These are phyloP conservation scores for Oryza coarctata DNA, from an alignment of 176 grass and related monocot genomes.

Conservation along the genomic window DNA sequence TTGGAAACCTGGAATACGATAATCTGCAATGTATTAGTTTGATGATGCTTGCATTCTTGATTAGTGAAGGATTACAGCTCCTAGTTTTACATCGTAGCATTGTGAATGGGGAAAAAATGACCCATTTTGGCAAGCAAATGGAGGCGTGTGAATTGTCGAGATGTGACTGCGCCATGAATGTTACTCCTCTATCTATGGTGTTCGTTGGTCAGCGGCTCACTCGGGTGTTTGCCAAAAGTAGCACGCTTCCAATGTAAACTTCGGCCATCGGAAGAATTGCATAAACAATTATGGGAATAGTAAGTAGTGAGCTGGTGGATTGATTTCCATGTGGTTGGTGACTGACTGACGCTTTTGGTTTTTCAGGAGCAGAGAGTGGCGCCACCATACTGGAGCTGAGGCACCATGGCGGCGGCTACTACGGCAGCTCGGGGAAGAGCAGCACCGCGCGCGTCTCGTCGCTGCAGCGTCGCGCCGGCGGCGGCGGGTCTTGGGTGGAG, in stretches of 20 bases:
- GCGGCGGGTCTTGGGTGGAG: background rate
- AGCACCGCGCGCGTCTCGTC: constrained; percentile 44
- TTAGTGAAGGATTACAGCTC: background rate
- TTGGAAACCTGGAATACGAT: background rate
- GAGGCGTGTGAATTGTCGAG: background rate
- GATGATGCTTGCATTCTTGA: background rate
- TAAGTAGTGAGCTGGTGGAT: constrained; percentile 21
- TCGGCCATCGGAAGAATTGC: background rate
- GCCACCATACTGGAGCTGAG: constrained; percentile 57
- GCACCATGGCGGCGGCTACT: constrained; percentile 37
- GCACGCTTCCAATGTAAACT: constrained; percentile 44
- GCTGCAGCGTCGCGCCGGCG: constrained; percentile 37
- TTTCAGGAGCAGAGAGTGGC: constrained; percentile 45
- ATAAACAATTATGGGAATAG: constrained; percentile 40
- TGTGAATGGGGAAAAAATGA: background rate
- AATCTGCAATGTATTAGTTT: background rate
- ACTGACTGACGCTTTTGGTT: background rate
- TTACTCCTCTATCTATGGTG: background rate
- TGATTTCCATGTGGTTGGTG: constrained; percentile 17
- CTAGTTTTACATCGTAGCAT: background rate
- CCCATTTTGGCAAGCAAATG: background rate
- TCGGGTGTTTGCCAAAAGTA: constrained; percentile 39
- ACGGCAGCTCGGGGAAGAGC: background rate
- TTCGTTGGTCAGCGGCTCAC: background rate
- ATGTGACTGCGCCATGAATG: constrained; percentile 5